Conservation (phyloP, 2,329 filamentous ascomycete species). For the Aspergillus viridinutans region DNA sequence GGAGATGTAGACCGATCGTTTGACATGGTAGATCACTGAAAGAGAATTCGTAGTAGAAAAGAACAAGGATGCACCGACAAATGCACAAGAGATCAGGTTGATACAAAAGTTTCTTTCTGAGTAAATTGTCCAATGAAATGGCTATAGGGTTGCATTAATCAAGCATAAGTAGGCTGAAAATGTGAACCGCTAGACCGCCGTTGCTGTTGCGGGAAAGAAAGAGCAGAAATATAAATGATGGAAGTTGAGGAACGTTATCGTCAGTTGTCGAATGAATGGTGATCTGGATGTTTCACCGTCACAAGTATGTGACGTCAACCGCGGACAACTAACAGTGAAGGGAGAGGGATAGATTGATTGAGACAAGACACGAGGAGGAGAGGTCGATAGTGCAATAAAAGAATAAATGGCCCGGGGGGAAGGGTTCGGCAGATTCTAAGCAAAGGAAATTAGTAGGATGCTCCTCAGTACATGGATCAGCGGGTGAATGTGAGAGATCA, state of each 20-base stretch:
- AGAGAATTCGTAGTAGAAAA: neutral
- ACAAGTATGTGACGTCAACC: neutral
- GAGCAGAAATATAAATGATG: no score
- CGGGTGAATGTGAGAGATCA: neutral
- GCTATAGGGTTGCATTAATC: neutral
- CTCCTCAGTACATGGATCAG: neutral
- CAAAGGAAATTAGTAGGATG: neutral
- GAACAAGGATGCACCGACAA: neutral
- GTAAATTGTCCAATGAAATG: neutral
- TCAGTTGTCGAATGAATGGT: neutral
- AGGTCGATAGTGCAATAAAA: neutral
- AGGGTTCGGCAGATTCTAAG: neutral
- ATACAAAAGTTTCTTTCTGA: neutral
- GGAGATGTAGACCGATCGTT: constrained; percentile 38
- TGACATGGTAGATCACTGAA: constrained; percentile 36
- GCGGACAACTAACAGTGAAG: neutral
- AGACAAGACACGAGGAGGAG: neutral
- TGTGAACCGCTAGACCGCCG: no score
- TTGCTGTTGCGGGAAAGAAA: no score
- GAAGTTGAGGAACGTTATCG: neutral
- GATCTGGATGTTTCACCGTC: neutral
- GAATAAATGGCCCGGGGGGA: neutral
- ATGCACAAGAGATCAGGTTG: neutral
- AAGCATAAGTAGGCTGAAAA: neutral
- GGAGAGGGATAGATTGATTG: no score